Base-by-base conservation (phyloP, 345 rosid genomes). In the Dimocarpus longan region DNA sequence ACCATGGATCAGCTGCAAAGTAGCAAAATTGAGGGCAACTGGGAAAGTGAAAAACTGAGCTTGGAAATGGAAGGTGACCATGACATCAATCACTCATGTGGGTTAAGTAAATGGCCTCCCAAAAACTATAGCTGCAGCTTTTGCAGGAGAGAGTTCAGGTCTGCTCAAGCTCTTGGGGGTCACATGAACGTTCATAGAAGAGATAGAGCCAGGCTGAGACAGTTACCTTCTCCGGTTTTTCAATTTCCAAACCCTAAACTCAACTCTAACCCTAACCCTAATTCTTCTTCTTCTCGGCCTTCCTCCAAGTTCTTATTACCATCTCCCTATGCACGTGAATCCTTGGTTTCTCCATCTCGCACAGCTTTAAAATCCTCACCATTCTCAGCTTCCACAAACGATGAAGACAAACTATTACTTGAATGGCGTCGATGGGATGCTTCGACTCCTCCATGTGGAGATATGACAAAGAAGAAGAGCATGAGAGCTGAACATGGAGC, bases 101-200 rank as follows among this genome's bases (percentile, higher is more conserved):
- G 52, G 50, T 80, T 74, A 43, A 72, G 44, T 15, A 52, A 85
- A 76, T 86, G 88, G 91, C 88, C 91, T 73, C 87, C 89, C 46
- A 86, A 86, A 64, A 88, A 88, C 80, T 90, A 88, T 79, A 70
- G 80, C 59, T 90, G 93, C 75, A 88, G 79, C 83, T 90, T 88
- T 76, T 90, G 93, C 74, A 83, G 82, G 76, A 80, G 91, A 80
- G 87, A 84, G 32, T 90, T 90, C 76, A 87, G 74, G 81, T 87
- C 93, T 39, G 93, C 93, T 81, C 93, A 90, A 86, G 93, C 93
- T 59, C 90, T 91, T 68, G 94, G 94, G 22, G 94, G 94, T n/a
- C 94, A 90, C 74, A 90, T 89, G 94, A 90, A 90, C 73, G 90
- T 90, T n/a, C 93, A 90, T 70, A 87, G 93, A 66, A 87, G 89